Conservation (phyloP, 1,284 basidiomycete species). For the Tilletia walkeri region DNA sequence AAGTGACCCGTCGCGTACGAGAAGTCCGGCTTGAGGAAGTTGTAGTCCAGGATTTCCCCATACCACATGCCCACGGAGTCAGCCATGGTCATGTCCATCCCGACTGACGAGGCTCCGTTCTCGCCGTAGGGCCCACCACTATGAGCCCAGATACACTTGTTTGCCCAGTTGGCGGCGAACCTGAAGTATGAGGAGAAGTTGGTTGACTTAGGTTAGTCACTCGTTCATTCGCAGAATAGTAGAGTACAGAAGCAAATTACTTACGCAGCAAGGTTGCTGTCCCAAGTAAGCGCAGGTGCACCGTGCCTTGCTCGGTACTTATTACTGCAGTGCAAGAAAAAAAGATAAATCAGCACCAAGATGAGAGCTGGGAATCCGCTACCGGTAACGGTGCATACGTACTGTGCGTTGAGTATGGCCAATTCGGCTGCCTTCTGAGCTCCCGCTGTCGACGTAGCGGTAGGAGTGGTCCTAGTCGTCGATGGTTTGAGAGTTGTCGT, state of each 20-base stretch:
- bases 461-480: too few species aligned
- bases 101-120: conserved; percentile 33
- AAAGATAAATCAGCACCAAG: too few species aligned
- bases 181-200: neutral
- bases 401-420: too few species aligned
- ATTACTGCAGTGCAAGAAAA: conserved; percentile 23
- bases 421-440: neutral
- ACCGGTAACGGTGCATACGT: too few species aligned
- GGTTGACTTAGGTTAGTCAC: neutral
- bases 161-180: conserved; percentile 26
- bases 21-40: conserved; percentile 26
- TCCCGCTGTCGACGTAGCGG: neutral
- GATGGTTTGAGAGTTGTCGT: too few species aligned
- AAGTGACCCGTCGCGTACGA: conserved; percentile 38
- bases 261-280: conserved; percentile 23
- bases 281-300: conserved; percentile 27
- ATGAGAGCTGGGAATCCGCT: too few species aligned
- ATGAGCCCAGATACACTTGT: conserved; percentile 30
- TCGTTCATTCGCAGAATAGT: too few species aligned
- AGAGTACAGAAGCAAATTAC: neutral
- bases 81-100: conserved; percentile 23
- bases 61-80: conserved; percentile 31
- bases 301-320: conserved; percentile 28
- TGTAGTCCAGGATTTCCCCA: conserved; percentile 31
- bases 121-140: conserved; percentile 39